Conservation (phyloP, 768 basidiomycete genomes). For the Suillus cothurnatus region DNA sequence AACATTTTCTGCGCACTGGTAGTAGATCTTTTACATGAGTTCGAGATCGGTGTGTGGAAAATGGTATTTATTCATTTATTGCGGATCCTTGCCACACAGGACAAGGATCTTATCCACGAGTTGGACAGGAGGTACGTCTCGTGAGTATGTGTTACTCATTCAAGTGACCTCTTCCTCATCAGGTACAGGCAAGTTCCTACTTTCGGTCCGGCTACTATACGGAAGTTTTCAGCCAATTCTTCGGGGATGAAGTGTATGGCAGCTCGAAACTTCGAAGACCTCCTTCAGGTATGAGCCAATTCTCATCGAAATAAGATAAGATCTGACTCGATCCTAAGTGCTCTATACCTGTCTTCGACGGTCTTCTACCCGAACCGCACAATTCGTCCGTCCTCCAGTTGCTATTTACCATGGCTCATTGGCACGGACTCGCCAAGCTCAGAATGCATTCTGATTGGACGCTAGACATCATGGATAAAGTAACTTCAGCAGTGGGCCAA, state of each 20-base stretch:
- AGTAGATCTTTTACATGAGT: constrained; percentile 32
- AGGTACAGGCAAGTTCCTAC: background rate
- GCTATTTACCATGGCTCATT: no score
- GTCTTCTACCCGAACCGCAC: no score
- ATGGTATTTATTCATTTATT: constrained; percentile 28
- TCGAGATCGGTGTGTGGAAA: constrained; percentile 34
- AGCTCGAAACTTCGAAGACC: constrained; percentile 39
- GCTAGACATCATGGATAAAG: background rate
- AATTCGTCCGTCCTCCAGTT: no score
- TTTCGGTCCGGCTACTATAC: background rate
- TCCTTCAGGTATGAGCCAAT: constrained; percentile 26
- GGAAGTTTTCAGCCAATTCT: background rate
- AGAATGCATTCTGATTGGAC: background rate
- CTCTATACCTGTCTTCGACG: no score
- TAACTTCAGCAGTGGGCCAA: background rate
- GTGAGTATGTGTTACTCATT: background rate
- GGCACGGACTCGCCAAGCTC: no score
- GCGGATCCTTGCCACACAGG: constrained; percentile 12
- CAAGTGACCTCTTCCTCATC: background rate
- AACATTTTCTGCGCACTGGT: constrained; percentile 25
- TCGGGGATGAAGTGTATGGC: constrained; percentile 19
- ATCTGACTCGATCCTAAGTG: no score
- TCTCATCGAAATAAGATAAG: background rate
- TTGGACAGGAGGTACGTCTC: background rate
- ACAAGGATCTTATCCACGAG: background rate